Conservation (phyloP, 495 filamentous ascomycete genomes). For the Symbiotaphrina buchneri region DNA sequence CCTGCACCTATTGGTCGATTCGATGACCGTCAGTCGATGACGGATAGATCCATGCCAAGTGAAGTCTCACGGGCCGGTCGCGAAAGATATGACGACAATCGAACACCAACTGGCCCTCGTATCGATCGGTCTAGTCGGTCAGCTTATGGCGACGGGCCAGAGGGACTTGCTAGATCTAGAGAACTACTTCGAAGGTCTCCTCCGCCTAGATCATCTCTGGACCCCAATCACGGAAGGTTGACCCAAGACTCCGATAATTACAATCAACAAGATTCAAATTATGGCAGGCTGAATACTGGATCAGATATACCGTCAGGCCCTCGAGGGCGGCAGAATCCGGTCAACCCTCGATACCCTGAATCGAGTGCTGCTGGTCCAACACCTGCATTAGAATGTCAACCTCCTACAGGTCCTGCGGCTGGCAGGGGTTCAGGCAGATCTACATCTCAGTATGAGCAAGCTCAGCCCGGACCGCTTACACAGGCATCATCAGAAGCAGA, state of each 20-base stretch:
- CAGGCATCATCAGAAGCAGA: conserved; percentile 1
- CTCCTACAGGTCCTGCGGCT: conserved; percentile 3
- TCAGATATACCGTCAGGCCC: conserved; percentile 6
- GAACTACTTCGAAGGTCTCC: no score
- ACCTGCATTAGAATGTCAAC: background rate
- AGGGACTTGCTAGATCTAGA: conserved; percentile 5
- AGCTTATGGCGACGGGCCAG: conserved; percentile 1
- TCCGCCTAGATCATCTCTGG: no score
- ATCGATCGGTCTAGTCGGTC: conserved; percentile 4
- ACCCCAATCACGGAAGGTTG: conserved; percentile 9
- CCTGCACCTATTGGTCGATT: conserved; percentile 8
- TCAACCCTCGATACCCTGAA: conserved; percentile 2
- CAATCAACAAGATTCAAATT: conserved; percentile 13
- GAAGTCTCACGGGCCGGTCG: conserved; percentile 14
- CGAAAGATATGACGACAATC: conserved; percentile 10
- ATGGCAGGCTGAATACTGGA: conserved; percentile 15
- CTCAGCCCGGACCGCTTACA: conserved; percentile 2
- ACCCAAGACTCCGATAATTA: conserved; percentile 9
- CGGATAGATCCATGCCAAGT: conserved; percentile 19
- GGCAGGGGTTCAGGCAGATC: conserved; percentile 1
- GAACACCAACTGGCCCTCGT: conserved; percentile 12
- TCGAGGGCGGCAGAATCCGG: conserved; percentile 1
- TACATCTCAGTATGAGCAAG: conserved; percentile 3
- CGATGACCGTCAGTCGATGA: conserved; percentile 3
- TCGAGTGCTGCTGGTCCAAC: background rate